Conservation (phyloP, 2,329 filamentous ascomycete species). For the Xylaria sp. region DNA sequence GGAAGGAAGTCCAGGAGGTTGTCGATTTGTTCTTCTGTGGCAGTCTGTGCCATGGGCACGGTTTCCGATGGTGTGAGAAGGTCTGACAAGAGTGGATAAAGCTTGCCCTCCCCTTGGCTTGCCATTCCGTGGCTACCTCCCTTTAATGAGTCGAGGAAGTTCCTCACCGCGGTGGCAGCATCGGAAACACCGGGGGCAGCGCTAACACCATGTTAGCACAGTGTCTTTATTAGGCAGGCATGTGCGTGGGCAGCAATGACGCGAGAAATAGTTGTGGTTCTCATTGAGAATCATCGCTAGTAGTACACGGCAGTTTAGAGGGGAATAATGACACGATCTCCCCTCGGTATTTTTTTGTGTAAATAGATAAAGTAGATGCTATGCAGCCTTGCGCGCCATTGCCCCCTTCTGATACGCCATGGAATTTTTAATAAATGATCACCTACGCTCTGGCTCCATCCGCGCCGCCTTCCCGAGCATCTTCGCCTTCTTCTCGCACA, state of each 20-base stretch:
- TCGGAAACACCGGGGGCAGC: constrained; percentile 70
- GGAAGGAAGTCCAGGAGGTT: constrained; percentile 82
- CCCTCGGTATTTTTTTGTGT: constrained; percentile 22
- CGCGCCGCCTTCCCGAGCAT: constrained; percentile 89
- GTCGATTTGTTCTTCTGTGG: constrained; percentile 75
- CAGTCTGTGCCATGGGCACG: constrained; percentile 76
- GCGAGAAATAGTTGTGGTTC: constrained; percentile 34
- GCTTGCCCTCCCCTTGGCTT: constrained; percentile 64
- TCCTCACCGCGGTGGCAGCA: constrained; percentile 82
- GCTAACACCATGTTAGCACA: constrained; percentile 64
- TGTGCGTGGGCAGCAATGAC: constrained; percentile 31
- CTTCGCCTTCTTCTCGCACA: constrained; percentile 87
- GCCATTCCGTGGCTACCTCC: constrained; percentile 60
- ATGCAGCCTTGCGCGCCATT: constrained; percentile 39
- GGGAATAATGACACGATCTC: constrained; percentile 30
- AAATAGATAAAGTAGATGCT: constrained; percentile 18
- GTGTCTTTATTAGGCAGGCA: constrained; percentile 18
- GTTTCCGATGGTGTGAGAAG: constrained; percentile 83
- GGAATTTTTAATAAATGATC: constrained; percentile 52
- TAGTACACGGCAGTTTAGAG: constrained; percentile 43
- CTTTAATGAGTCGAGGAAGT: constrained; percentile 86
- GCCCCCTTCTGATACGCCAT: constrained; percentile 44
- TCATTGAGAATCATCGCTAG: constrained; percentile 47
- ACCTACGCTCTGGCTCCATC: constrained; percentile 99
- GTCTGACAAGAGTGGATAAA: constrained; percentile 87